Conservation (phyloP, 2,329 filamentous ascomycete genomes). For the Alternaria incomplexa region DNA sequence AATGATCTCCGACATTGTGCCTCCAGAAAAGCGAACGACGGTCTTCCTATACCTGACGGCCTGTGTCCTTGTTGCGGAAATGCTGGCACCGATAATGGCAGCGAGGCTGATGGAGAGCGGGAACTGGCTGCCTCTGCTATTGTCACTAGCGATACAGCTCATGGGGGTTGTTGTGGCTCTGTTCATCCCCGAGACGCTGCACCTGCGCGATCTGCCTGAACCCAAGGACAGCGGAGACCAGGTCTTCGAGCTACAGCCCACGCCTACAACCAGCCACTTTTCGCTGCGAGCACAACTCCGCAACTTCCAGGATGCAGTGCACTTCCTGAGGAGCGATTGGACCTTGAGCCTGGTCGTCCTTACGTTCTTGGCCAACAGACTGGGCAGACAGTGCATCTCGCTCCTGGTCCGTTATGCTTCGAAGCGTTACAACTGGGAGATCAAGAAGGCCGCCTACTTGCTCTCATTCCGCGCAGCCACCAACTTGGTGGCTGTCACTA, state of each 20-base stretch:
- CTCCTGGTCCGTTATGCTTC: conserved; percentile 60
- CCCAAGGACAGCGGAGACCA: conserved; percentile 22
- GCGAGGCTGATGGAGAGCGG: conserved; percentile 42
- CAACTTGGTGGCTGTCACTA: conserved; percentile 56
- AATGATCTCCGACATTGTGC: conserved; percentile 60
- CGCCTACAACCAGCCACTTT: conserved; percentile 20
- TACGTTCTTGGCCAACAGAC: conserved; percentile 56
- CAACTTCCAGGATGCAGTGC: conserved; percentile 48
- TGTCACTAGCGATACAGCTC: conserved; percentile 39
- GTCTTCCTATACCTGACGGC: conserved; percentile 39
- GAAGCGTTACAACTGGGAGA: conserved; percentile 57
- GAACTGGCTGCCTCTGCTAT: conserved; percentile 40
- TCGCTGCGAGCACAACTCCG: conserved; percentile 37
- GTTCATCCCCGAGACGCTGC: conserved; percentile 44
- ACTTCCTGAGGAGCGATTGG: conserved; percentile 50
- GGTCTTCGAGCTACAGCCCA: conserved; percentile 24
- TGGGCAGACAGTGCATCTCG: conserved; percentile 55
- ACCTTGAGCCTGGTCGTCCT: conserved; percentile 52
- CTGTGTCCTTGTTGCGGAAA: conserved; percentile 42
- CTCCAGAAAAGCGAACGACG: conserved; percentile 50
- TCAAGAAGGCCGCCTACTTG: conserved; percentile 51
- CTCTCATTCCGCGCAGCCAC: conserved; percentile 56
- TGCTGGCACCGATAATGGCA: conserved; percentile 43
- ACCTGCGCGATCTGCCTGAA: conserved; percentile 41
- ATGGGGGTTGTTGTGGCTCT: conserved; percentile 33